Evolutionary conservation across 2,329 filamentous ascomycete species (phyloP).

Genomic region (Leptographium galeiforme): DNA sequence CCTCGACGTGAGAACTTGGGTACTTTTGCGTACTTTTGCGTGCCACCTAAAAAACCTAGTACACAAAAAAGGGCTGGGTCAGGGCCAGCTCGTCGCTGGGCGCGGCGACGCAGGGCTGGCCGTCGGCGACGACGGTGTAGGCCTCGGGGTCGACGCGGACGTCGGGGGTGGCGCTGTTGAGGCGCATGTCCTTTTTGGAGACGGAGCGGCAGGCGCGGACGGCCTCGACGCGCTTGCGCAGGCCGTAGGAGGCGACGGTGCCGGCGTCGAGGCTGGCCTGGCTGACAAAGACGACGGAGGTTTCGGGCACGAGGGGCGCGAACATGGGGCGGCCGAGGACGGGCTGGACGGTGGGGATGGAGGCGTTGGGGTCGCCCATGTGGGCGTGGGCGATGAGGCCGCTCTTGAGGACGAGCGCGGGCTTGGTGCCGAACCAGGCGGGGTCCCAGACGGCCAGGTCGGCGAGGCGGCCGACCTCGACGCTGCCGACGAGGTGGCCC

Average conservation of each 20-base stretch:
- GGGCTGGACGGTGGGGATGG: conserved; percentile 80
- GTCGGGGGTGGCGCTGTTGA: conserved; percentile 67
- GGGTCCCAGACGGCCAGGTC: conserved; percentile 84
- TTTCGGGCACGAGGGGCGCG: conserved; percentile 55
- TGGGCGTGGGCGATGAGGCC: conserved; percentile 71
- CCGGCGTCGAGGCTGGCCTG: conserved; percentile 55
- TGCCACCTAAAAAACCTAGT: no score
- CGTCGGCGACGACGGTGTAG: conserved; percentile 80
- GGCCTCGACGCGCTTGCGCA: conserved; percentile 68
- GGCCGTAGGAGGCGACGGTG: conserved; percentile 53
- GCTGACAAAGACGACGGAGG: conserved; percentile 75
- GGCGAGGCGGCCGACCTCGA: conserved; percentile 81
- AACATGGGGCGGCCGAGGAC: conserved; percentile 80
- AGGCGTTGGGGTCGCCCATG: conserved; percentile 77
- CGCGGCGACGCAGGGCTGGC: conserved; percentile 57
- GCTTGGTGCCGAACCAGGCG: conserved; percentile 77
- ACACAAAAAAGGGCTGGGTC: conserved; percentile 66
- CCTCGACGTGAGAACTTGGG: no score
- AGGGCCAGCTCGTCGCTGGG: conserved; percentile 60
- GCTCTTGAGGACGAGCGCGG: conserved; percentile 67
- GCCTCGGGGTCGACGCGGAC: conserved; percentile 89
- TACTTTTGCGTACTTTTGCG: no score
- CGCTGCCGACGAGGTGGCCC: conserved; percentile 68
- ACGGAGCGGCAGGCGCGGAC: conserved; percentile 63
- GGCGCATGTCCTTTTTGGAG: conserved; percentile 80